Conservation (phyloP, 2,329 filamentous ascomycete genomes). For the Parastagonospora avenae region DNA sequence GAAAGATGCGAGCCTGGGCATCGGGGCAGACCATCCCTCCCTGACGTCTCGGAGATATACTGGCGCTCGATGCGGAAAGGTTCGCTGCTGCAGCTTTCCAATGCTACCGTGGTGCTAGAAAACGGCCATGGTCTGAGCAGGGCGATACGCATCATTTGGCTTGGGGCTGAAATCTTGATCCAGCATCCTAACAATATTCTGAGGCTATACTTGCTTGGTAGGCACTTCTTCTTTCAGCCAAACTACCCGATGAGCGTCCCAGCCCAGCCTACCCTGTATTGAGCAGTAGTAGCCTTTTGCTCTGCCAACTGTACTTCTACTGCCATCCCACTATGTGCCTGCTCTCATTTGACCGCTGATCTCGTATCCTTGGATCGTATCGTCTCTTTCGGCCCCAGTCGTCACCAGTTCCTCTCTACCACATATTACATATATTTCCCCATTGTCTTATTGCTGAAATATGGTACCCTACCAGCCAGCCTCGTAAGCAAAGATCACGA, state of each 20-base stretch:
- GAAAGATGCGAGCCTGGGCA: slow-evolving; percentile 43
- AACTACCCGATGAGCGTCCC: slow-evolving; percentile 41
- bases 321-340: slow-evolving; percentile 31
- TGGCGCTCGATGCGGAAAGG: slow-evolving; percentile 49
- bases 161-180: slow-evolving; percentile 53
- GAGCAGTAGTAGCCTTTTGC: slow-evolving; percentile 38
- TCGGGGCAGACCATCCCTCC: slow-evolving; percentile 43
- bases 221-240: slow-evolving; percentile 48
- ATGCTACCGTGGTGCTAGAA: slow-evolving; percentile 53
- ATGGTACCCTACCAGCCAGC: slow-evolving; percentile 34
- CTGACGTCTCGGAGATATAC: slow-evolving; percentile 50
- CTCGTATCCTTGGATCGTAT: slow-evolving; percentile 28
- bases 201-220: slow-evolving; percentile 44
- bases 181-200: slow-evolving; percentile 39
- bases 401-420: slow-evolving; percentile 13
- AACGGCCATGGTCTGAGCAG: slow-evolving; percentile 52
- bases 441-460: slow-evolving; percentile 22
- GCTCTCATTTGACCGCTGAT: slow-evolving; percentile 28
- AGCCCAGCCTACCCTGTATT: slow-evolving; percentile 44
- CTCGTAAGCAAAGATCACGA: slow-evolving; percentile 40
- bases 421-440: slow-evolving; percentile 10
- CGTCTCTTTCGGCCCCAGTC: slow-evolving; percentile 23
- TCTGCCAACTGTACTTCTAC: slow-evolving; percentile 42
- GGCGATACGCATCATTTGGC: slow-evolving; percentile 49
- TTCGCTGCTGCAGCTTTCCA: slow-evolving; percentile 54